These are phyloP conservation scores for Asterophora lycoperdoides DNA, from an alignment of 768 basidiomycete genomes.

Conservation along the genomic window DNA sequence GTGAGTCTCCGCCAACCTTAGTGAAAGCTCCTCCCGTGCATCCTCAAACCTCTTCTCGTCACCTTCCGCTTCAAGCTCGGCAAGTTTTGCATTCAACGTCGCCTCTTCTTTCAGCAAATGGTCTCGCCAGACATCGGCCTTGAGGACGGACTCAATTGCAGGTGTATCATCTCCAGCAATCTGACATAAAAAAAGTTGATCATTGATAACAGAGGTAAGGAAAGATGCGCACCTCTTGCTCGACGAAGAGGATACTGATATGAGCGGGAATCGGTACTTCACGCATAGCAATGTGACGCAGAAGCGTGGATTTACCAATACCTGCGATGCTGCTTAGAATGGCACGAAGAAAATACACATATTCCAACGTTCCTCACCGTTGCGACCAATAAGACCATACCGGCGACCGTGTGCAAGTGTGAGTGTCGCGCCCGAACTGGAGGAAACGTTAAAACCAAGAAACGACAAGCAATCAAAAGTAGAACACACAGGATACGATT, in stretches of 20 bases:
- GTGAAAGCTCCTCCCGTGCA: slow-evolving; percentile 78
- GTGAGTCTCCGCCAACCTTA: slow-evolving; percentile 85
- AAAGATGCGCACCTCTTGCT: slow-evolving; percentile 72
- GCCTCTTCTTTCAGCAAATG: slow-evolving; percentile 84
- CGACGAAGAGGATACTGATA: slow-evolving; percentile 96
- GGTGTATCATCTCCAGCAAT: slow-evolving; percentile 90
- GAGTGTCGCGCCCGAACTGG: slow-evolving; percentile 77
- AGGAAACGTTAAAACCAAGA: slow-evolving; percentile 1
- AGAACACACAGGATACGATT: slow-evolving; percentile 78
- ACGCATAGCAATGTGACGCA: slow-evolving; percentile 91
- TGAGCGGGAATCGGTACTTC: slow-evolving; percentile 92
- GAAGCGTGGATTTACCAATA: slow-evolving; percentile 95
- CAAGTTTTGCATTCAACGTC: slow-evolving; percentile 66
- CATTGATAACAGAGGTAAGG: not conserved
- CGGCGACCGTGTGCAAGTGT: slow-evolving; percentile 87
- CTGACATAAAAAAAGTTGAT: slow-evolving; percentile 33
- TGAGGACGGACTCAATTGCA: slow-evolving; percentile 93
- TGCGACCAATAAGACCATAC: slow-evolving; percentile 89
- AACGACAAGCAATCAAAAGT: not conserved
- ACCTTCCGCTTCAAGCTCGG: slow-evolving; percentile 65
- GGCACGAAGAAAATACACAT: not conserved
- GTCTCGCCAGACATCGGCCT: slow-evolving; percentile 99
- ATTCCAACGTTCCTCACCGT: slow-evolving; percentile 42
- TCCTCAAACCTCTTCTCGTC: slow-evolving; percentile 82
- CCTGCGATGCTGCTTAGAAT: slow-evolving; percentile 32